A percentile compares a stretch with the other conserved stretches of the same genome.
phyloP scores from a whole-genome alignment of 1,284 basidiomycete genomes.

The Pseudozyma hubeiensis region DNA sequence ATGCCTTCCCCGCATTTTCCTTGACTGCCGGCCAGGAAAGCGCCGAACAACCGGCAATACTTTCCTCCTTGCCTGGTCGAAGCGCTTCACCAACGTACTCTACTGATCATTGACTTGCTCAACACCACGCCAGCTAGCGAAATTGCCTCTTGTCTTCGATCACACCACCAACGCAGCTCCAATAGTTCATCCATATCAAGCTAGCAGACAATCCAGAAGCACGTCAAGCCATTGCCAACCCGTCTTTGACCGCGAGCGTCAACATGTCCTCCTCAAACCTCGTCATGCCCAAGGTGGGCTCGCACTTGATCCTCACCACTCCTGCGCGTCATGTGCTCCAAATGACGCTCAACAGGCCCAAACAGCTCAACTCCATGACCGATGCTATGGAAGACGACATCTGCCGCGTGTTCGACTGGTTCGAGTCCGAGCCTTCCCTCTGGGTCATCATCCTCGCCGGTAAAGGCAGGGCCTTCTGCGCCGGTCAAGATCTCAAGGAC shows the following conservation, averaged over 20 bases:
- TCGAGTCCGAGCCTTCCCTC: slow-evolving; percentile 78
- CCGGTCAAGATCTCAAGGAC: slow-evolving; percentile 68
- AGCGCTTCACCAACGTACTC: not conserved
- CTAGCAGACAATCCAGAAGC: too few relatives aligned
- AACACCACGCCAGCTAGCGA: not conserved
- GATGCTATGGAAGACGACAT: slow-evolving; percentile 74
- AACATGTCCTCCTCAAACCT: slow-evolving; percentile 15
- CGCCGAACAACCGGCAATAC: slow-evolving; percentile 28
- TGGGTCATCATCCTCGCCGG: slow-evolving; percentile 85
- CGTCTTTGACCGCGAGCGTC: not conserved
- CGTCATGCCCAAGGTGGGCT: slow-evolving; percentile 52
- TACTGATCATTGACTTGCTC: not conserved
- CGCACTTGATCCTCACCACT: slow-evolving; percentile 51
- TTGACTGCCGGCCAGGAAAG: slow-evolving; percentile 23
- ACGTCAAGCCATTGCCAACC: too few relatives aligned
- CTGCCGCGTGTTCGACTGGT: slow-evolving; percentile 77
- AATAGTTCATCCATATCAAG: too few relatives aligned
- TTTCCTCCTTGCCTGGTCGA: slow-evolving; percentile 10
- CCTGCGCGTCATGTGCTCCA: slow-evolving; percentile 72
- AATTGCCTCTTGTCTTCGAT: too few relatives aligned
- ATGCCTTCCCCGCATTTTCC: slow-evolving; percentile 26
- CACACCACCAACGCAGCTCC: too few relatives aligned
- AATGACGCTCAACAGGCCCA: slow-evolving; percentile 80
- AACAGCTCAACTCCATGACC: slow-evolving; percentile 79
- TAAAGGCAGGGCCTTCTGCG: slow-evolving; percentile 80